Evolutionary conservation across 2,329 filamentous ascomycete species (phyloP).

Genomic region (Fusarium avenaceum): DNA sequence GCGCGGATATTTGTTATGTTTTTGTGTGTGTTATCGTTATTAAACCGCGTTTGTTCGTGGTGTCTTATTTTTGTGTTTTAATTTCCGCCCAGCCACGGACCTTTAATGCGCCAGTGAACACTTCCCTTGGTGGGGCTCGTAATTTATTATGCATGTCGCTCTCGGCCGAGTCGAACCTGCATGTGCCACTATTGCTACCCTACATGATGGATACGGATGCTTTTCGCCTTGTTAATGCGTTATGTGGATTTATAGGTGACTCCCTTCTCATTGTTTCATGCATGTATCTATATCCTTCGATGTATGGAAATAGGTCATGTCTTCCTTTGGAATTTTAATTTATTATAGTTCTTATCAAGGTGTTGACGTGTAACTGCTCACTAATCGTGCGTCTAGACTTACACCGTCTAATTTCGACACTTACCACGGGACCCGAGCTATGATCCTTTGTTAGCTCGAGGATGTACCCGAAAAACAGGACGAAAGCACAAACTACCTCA

Average conservation of each 20-base stretch:
- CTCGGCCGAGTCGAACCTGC: slow-evolving; percentile 34
- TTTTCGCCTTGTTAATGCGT: slow-evolving; percentile 9
- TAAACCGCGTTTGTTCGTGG: slow-evolving; percentile 17
- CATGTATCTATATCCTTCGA: slow-evolving; percentile 2
- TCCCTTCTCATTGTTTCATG: neutral
- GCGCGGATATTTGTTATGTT: slow-evolving; percentile 23
- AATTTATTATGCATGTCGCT: slow-evolving; percentile 27
- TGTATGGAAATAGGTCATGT: neutral
- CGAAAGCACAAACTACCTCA: neutral
- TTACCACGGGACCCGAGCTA: neutral
- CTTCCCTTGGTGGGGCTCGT: slow-evolving; percentile 19
- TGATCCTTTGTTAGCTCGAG: neutral
- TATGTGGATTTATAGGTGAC: neutral
- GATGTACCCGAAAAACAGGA: neutral
- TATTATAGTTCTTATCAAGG: neutral
- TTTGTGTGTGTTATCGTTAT: neutral
- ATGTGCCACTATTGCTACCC: slow-evolving; percentile 23
- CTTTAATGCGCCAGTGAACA: slow-evolving; percentile 21
- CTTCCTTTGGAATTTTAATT: neutral
- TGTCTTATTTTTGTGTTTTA: slow-evolving; percentile 11
- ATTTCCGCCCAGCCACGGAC: slow-evolving; percentile 36
- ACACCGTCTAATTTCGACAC: neutral
- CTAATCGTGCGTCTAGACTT: neutral
- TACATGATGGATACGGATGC: slow-evolving; percentile 12
- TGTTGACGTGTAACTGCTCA: neutral